Evolutionary conservation across 2,329 filamentous ascomycete genomes (phyloP), one percentile per base, ranked within the genome.

Genomic region (Ceratocystis colombiana): DNA sequence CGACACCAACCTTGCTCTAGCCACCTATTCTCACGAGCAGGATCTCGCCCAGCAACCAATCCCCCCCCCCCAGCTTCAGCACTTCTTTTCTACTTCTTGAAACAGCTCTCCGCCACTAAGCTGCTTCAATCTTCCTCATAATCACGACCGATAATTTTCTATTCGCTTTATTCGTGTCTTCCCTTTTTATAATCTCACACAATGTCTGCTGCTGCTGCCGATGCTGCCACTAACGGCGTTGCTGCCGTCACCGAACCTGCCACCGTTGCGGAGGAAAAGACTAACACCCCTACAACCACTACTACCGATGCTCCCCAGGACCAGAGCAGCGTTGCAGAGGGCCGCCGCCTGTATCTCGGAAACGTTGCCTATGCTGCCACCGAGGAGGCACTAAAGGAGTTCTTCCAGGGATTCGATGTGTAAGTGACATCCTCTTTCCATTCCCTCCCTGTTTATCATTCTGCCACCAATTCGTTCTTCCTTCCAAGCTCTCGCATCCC

Each of bases 331-430:
- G 94, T 94, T 79, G 92, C 93, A 79, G 94, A 99, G 84, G 93
- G 94, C 79, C 90, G 94, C 83, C 90, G 94, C 82, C 88, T 99
- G 75, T 99, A 99, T 83, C 97, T 99, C 83, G 94, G 94, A 84
- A 99, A 99, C 85, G 89, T 99, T 86, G 94, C 94, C 76, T 99
- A 99, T 80, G 92, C 93, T 88, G 97, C 94, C 87, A 96, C 91
- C 79, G 94, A 97, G 89, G 94, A 89, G 88, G 91, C 96, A 88
- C 90, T 99, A 85, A 96, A 95, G 85, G 89, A 94, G 74, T 99
- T 99, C 86, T 99, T 99, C 88, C 93, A 94, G 85, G 89, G 88
- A 80, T 97, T 96, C 85, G 88, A 94, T 83, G 90, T 99, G 94
- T 99, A 85, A 85, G 93, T 89, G 15, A 33, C 30, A 20, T 62